Percentiles rank a stretch among this genome's conserved stretches.
Conservation (phyloP, 805 yeast species). For the Blastobotrys attinorum region DNA sequence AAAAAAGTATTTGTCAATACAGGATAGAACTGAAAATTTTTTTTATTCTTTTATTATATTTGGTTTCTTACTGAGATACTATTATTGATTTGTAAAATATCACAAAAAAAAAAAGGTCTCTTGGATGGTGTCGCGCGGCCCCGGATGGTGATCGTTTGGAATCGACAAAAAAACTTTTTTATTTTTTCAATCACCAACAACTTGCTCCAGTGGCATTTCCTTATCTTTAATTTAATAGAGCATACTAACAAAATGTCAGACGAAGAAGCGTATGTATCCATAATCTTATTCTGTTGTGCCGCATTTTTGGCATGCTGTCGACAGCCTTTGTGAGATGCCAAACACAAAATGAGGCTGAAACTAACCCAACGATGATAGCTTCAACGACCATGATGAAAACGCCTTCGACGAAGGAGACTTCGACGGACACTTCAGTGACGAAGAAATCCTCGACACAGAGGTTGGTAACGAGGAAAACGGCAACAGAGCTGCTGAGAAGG, state of each 20-base stretch:
- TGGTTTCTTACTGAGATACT: too few species aligned
- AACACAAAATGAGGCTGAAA: background rate
- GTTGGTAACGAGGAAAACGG: conserved; percentile 37
- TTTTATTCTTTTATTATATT: too few species aligned
- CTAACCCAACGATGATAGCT: conserved; percentile 27
- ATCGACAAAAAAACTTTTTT: background rate
- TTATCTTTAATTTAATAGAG: too few species aligned
- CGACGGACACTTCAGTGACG: conserved; percentile 75
- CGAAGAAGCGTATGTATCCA: conserved; percentile 33
- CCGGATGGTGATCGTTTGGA: background rate
- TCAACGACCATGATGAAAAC: conserved; percentile 39
- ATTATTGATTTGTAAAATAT: too few species aligned
- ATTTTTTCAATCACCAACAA: too few species aligned
- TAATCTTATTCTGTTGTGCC: too few species aligned
- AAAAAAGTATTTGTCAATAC: too few species aligned
- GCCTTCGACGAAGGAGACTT: conserved; percentile 53
- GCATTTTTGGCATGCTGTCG: too few species aligned
- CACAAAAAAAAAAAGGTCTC: too few species aligned
- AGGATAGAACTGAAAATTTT: too few species aligned
- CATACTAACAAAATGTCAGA: conserved; percentile 29
- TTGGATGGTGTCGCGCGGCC: too few species aligned
- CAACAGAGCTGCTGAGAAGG: conserved; percentile 33
- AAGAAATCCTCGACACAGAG: conserved; percentile 34
- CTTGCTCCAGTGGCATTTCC: too few species aligned
- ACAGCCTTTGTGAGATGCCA: conserved; percentile 3